phyloP scores from a whole-genome alignment of 2,329 filamentous ascomycete species.

The Tolypocladium paradoxum region DNA sequence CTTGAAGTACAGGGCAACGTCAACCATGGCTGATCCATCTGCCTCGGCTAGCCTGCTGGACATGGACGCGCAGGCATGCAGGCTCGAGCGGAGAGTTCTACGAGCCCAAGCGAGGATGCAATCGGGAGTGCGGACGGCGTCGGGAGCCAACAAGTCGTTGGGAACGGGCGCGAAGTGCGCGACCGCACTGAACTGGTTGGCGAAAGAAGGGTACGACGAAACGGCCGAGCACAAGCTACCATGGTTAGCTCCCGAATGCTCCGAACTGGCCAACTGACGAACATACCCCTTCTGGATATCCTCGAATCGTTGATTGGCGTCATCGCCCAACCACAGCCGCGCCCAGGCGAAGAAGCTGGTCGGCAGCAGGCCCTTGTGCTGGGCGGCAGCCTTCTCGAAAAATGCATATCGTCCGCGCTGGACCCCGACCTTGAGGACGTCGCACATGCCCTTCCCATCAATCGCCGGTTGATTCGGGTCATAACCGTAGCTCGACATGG shows the following conservation, averaged over 20 bases:
- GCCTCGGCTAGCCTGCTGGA: background rate
- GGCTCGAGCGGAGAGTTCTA: background rate
- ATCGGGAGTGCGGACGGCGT: too few species aligned
- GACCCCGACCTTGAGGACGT: conserved; percentile 6
- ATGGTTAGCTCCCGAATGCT: conserved; percentile 2
- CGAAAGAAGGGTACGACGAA: conserved; percentile 1
- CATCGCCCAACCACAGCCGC: conserved; percentile 2
- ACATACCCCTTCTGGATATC: background rate
- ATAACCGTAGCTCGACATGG: too few species aligned
- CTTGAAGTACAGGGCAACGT: conserved; percentile 7
- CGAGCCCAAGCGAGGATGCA: conserved; percentile 7
- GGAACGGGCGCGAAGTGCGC: conserved; percentile 2
- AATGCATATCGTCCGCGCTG: background rate
- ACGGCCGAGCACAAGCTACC: conserved; percentile 4
- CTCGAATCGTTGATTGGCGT: conserved; percentile 1
- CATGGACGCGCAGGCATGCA: background rate
- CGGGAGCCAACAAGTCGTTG: too few species aligned
- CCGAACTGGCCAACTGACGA: too few species aligned
- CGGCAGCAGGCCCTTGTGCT: conserved; percentile 1
- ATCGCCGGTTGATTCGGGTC: too few species aligned
- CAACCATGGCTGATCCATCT: conserved; percentile 7
- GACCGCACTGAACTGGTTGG: conserved; percentile 1
- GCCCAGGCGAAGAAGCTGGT: conserved; percentile 6
- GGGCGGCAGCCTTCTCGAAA: conserved; percentile 2
- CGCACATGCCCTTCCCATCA: too few species aligned